These are phyloP conservation scores for Colletotrichum filicis DNA, from an alignment of 2,329 filamentous ascomycete genomes.

Conservation along the genomic window DNA sequence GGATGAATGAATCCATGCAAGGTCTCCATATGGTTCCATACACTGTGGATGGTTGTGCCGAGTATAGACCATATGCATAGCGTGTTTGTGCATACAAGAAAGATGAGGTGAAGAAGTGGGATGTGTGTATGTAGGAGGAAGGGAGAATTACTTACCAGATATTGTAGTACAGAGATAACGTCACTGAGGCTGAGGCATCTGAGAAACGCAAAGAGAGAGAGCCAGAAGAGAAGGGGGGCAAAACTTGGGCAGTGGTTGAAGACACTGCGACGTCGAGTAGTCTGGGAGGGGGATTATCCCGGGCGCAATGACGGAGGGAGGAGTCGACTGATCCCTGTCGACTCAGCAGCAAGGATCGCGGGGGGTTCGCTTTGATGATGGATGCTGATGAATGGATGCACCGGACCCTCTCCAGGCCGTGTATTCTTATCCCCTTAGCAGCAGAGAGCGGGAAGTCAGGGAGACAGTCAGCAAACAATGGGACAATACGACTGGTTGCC, in stretches of 20 bases:
- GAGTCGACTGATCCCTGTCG: slow-evolving; percentile 30
- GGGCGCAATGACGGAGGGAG: slow-evolving; percentile 29
- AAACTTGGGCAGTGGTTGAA: slow-evolving; percentile 21
- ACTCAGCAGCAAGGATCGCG: slow-evolving; percentile 21
- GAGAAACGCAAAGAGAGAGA: background rate
- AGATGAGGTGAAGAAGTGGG: background rate
- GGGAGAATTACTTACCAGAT: slow-evolving; percentile 6
- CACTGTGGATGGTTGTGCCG: slow-evolving; percentile 10
- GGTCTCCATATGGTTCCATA: slow-evolving; percentile 14
- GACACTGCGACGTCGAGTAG: slow-evolving; percentile 19
- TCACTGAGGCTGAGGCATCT: slow-evolving; percentile 24
- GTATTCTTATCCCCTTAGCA: background rate
- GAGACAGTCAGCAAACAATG: background rate
- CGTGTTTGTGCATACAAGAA: background rate
- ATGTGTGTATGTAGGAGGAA: background rate
- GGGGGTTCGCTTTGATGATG: slow-evolving; percentile 27
- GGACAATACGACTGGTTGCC: slow-evolving; percentile 18
- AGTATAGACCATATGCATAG: slow-evolving; percentile 16
- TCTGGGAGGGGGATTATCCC: slow-evolving; percentile 19
- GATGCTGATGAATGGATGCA: slow-evolving; percentile 7
- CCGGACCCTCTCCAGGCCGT: slow-evolving; percentile 11
- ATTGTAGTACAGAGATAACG: slow-evolving; percentile 18
- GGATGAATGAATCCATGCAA: slow-evolving; percentile 26
- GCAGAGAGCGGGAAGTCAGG: slow-evolving; percentile 15
- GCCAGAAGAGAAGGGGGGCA: background rate